These are phyloP conservation scores for Ceratobasidium sp. DNA, from an alignment of 1,284 basidiomycete species.

Conservation along the genomic window DNA sequence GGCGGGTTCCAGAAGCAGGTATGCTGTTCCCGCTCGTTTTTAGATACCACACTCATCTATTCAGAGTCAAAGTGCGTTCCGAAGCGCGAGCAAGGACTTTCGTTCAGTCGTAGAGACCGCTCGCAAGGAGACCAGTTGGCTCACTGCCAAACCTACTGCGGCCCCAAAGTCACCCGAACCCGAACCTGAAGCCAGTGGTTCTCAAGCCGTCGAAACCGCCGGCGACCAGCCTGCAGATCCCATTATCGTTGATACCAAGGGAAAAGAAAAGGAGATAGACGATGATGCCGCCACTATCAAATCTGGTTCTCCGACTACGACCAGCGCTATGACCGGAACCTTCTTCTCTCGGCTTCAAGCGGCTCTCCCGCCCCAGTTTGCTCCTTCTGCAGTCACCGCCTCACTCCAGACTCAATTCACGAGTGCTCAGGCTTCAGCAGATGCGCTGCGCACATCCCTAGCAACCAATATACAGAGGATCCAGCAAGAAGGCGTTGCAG, in stretches of 20 bases:
- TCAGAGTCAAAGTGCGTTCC: constrained; percentile 80
- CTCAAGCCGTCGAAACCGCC: constrained; percentile 34
- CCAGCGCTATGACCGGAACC: constrained; percentile 54
- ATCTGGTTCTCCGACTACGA: constrained; percentile 27
- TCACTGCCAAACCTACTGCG: constrained; percentile 54
- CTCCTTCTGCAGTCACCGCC: constrained; percentile 59
- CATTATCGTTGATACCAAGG: constrained; percentile 44
- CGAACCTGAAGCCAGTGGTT: constrained; percentile 53
- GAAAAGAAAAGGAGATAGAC: constrained; percentile 45
- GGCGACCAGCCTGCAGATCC: constrained; percentile 6
- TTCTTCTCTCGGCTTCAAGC: constrained; percentile 78
- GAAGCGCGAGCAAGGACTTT: constrained; percentile 81
- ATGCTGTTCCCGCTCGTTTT: constrained; percentile 53
- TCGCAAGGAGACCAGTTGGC: constrained; percentile 80
- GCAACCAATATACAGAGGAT: constrained; percentile 78
- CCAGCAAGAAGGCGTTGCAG: constrained; percentile 58
- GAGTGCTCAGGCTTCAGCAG: constrained; percentile 54
- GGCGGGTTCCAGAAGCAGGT: constrained; percentile 90
- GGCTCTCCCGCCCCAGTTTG: constrained; percentile 73
- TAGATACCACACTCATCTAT: constrained; percentile 28
- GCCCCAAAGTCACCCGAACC: constrained; percentile 58
- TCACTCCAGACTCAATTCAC: constrained; percentile 71
- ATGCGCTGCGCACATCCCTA: constrained; percentile 69
- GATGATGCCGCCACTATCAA: constrained; percentile 36
- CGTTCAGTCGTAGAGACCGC: constrained; percentile 82